Base-by-base conservation (phyloP, 805 yeast species). In the Nakazawaea holstii region DNA sequence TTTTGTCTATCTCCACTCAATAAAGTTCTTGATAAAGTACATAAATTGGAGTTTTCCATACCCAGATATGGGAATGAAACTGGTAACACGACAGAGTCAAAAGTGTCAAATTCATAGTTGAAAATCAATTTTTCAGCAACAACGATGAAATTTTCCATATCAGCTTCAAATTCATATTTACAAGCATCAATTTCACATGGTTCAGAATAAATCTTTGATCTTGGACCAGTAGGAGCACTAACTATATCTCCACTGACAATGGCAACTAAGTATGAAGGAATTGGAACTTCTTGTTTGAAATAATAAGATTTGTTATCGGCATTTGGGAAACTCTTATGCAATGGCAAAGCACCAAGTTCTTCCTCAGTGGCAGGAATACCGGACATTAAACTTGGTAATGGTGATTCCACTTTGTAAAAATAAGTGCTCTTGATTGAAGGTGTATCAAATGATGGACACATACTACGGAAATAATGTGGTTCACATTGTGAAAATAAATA, bases 21-120 rank as follows among this genome's bases (percentile, higher is more conserved):
- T 52, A 90, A 71, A 1, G 97, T 89, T 41, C 96, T 96, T 0
- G 96, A 88, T 8, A 90, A 91, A 66, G 88, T 88, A 0, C 96
- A 88, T 64, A 88, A 80, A 59, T 89, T 88, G 51, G 96, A 95
- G 59, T 88, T 87, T 67, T 90, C 96, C 96, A 90, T 90, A 46
- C 97, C 97, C 52, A 96, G 96, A 58, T 87, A 90, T 2, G 96
- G 95, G 67, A 79, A 76, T 7, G 80, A 78, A 46, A 82, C 76
- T 2, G 95, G 96, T 53, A 89, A 77, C 30, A 90, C 81, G 36
- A 90, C 71, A 29, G 88, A 85, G 59, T 89, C 91, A 62, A 84
- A 90, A 35, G 80, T 81, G 49, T 78, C 75, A 96, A 96, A 90
- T 59, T 87, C 94, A 64, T 90, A 90, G 2, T 80, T 77, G 59